Percentiles rank a stretch among this genome's conserved stretches.
These are phyloP conservation scores for Coniferiporia weirii DNA, from an alignment of 1,284 basidiomycete genomes.

Conservation along the genomic window DNA sequence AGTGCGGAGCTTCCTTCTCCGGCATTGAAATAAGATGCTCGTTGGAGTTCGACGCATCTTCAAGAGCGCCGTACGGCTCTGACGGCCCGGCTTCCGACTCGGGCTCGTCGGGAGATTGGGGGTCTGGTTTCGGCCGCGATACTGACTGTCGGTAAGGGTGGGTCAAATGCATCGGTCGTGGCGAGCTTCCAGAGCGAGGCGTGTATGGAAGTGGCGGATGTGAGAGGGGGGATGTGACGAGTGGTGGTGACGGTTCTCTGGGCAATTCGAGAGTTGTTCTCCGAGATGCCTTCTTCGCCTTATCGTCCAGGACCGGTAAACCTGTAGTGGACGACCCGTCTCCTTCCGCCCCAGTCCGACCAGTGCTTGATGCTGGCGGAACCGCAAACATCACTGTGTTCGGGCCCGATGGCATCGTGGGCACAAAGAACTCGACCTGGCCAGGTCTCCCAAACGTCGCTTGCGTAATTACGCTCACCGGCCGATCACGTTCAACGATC, in stretches of 20 bases:
- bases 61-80: background rate
- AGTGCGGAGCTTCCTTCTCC: background rate
- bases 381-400: background rate
- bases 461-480: constrained; percentile 5
- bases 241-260: constrained; percentile 13
- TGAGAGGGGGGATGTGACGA: constrained; percentile 7
- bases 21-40: constrained; percentile 6
- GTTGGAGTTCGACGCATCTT: constrained; percentile 5
- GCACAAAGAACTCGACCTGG: background rate
- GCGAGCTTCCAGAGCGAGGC: background rate
- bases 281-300: background rate
- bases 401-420: background rate
- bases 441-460: constrained; percentile 9
- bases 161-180: background rate
- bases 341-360: background rate
- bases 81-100: background rate
- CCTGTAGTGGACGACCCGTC: background rate
- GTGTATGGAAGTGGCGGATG: constrained; percentile 5
- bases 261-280: constrained; percentile 7
- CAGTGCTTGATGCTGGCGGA: background rate
- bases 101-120: background rate
- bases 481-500: background rate
- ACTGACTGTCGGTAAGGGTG: background rate
- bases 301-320: background rate
- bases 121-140: background rate